A percentile compares a stretch with the other conserved stretches of the same genome.
Conservation (phyloP, 2,329 filamentous ascomycete species). For the Parafenestella ontariensis region DNA sequence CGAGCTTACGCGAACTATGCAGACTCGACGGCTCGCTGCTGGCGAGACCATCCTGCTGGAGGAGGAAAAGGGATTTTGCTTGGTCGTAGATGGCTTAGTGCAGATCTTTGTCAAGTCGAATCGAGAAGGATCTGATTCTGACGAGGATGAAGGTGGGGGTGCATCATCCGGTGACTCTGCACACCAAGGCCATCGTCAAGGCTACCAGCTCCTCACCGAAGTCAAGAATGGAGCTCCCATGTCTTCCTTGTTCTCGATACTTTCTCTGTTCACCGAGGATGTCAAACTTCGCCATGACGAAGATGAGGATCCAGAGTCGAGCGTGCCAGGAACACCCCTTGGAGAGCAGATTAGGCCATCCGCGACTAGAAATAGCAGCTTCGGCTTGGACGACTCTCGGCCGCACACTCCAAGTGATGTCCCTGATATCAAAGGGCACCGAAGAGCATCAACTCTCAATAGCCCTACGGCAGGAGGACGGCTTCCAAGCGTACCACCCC, state of each 20-base stretch:
- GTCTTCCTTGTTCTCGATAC: slow-evolving; percentile 97
- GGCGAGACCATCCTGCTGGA: slow-evolving; percentile 94
- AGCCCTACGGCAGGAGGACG: slow-evolving; percentile 46
- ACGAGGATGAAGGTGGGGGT: slow-evolving; percentile 55
- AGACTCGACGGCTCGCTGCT: slow-evolving; percentile 93
- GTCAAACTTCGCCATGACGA: slow-evolving; percentile 76
- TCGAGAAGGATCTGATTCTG: slow-evolving; percentile 53
- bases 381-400: slow-evolving; percentile 41
- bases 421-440: slow-evolving; percentile 28
- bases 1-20: slow-evolving; percentile 96
- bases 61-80: slow-evolving; percentile 96
- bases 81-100: slow-evolving; percentile 94
- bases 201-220: slow-evolving; percentile 93
- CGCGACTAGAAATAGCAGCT: slow-evolving; percentile 36
- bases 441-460: slow-evolving; percentile 40
- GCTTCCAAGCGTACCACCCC: slow-evolving; percentile 71
- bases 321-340: slow-evolving; percentile 36
- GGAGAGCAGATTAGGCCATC: slow-evolving; percentile 25
- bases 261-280: slow-evolving; percentile 96
- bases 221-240: slow-evolving; percentile 98
- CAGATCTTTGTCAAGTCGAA: slow-evolving; percentile 98
- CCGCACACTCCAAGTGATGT: slow-evolving; percentile 39
- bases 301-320: slow-evolving; percentile 63
- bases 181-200: slow-evolving; percentile 70
- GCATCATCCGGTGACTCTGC: slow-evolving; percentile 63